phyloP scores from a whole-genome alignment of 2,329 filamentous ascomycete species.

The Fusarium sublunatum region DNA sequence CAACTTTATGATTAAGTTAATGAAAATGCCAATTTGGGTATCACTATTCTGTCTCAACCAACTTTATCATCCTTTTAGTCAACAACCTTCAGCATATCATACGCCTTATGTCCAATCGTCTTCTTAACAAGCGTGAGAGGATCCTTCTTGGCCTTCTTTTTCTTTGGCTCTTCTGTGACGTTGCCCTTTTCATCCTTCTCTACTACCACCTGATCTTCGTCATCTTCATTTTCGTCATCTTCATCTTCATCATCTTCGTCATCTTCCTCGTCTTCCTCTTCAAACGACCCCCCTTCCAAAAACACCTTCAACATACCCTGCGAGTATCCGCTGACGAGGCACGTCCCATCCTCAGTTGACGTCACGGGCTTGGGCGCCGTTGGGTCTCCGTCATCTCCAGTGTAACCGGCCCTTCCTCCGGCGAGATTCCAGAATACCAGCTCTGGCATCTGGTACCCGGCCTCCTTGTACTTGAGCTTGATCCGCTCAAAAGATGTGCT shows the following conservation, averaged over 20 bases:
- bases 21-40: slow-evolving; percentile 28
- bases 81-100: slow-evolving; percentile 65
- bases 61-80: slow-evolving; percentile 55
- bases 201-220: slow-evolving; percentile 49
- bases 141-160: slow-evolving; percentile 58
- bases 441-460: slow-evolving; percentile 68
- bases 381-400: slow-evolving; percentile 42
- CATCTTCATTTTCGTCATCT: slow-evolving; percentile 34
- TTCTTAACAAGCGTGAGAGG: slow-evolving; percentile 59
- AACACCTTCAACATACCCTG: slow-evolving; percentile 69
- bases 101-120: slow-evolving; percentile 64
- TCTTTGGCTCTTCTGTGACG: slow-evolving; percentile 42
- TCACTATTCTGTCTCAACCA: slow-evolving; percentile 31
- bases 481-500: slow-evolving; percentile 63
- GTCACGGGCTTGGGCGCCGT: slow-evolving; percentile 62
- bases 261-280: slow-evolving; percentile 54
- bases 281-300: slow-evolving; percentile 61
- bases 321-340: slow-evolving; percentile 66
- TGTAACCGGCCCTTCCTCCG: slow-evolving; percentile 49
- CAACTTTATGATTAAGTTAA: neutral
- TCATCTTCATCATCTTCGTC: slow-evolving; percentile 52
- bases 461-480: slow-evolving; percentile 55
- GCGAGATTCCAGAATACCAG: slow-evolving; percentile 72
- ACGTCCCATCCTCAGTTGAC: slow-evolving; percentile 57
- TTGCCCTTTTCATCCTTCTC: slow-evolving; percentile 44